These are phyloP conservation scores for Trametes sanguinea DNA, from an alignment of 768 basidiomycete species.

Conservation along the genomic window DNA sequence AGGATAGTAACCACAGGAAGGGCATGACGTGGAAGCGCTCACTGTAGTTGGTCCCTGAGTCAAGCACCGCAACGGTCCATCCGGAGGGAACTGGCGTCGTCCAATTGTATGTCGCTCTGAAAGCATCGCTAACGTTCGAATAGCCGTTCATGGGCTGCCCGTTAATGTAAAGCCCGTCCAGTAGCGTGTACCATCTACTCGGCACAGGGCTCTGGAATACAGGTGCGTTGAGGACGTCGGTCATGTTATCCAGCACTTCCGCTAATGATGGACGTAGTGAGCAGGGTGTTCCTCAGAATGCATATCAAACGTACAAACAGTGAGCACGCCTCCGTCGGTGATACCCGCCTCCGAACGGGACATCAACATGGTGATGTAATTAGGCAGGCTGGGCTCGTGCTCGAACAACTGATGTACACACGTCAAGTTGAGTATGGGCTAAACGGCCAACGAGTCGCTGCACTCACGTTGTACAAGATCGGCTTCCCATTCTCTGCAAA, in stretches of 20 bases:
- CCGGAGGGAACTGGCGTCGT: neutral
- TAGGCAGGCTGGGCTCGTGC: constrained; percentile 4
- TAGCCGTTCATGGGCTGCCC: neutral
- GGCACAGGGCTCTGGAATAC: neutral
- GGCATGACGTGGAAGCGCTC: neutral
- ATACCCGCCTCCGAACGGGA: constrained; percentile 13
- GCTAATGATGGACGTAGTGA: neutral
- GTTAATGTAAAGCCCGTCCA: constrained; percentile 3
- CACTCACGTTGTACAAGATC: constrained; percentile 13
- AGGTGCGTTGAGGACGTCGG: constrained; percentile 7
- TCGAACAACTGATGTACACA: constrained; percentile 4
- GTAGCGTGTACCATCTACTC: neutral
- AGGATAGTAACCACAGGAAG: too few relatives aligned
- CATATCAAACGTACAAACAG: constrained; percentile 1
- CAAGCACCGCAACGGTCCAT: neutral
- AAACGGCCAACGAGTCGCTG: neutral
- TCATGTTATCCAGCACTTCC: constrained; percentile 14
- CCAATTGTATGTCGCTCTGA: neutral
- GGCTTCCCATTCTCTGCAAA: constrained; percentile 13
- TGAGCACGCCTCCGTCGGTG: constrained; percentile 15
- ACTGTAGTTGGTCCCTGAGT: neutral
- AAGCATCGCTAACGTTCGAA: neutral
- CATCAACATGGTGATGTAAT: constrained; percentile 12
- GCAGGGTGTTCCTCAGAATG: neutral
- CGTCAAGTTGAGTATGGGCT: neutral